phyloP scores from a whole-genome alignment of 139 green algal species.

The Micractinium conductrix region DNA sequence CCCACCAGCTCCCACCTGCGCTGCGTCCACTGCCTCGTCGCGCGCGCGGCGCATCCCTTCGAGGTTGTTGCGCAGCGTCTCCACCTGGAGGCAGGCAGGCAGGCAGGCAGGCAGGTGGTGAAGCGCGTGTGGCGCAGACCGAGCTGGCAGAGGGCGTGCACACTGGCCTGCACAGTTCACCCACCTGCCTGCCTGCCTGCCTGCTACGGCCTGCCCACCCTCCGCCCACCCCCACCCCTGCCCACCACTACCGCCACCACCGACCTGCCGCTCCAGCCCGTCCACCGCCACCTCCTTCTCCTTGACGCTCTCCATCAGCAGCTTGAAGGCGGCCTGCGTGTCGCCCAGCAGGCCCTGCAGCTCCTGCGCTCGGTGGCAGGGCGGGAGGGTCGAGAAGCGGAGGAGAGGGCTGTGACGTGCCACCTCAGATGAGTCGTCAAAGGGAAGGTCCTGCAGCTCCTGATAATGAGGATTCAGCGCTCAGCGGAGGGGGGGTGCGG shows the following conservation, averaged over 20 bases:
- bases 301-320: constrained; percentile 23
- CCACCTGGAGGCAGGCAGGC: too few relatives aligned
- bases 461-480: not conserved
- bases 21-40: not conserved
- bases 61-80: not conserved
- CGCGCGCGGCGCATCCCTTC: not conserved
- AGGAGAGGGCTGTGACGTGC: not conserved
- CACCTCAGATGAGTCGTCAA: not conserved
- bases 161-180: too few relatives aligned
- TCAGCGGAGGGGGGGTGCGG: not conserved
- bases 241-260: too few relatives aligned
- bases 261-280: constrained; percentile 8
- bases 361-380: constrained; percentile 9
- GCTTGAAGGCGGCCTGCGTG: constrained; percentile 20
- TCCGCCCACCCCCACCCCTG: too few relatives aligned
- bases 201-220: too few relatives aligned
- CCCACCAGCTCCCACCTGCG: not conserved
- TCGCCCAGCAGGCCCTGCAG: constrained; percentile 10
- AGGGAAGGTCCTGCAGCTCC: too few relatives aligned
- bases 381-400: not conserved
- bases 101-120: too few relatives aligned
- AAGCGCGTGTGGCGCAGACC: too few relatives aligned
- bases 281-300: constrained; percentile 22
- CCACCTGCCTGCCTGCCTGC: too few relatives aligned
- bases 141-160: too few relatives aligned